Percentiles rank a stretch among this genome's conserved stretches.
Conservation (phyloP, 176 grass and related monocot species). For the Triticum turgidum region DNA sequence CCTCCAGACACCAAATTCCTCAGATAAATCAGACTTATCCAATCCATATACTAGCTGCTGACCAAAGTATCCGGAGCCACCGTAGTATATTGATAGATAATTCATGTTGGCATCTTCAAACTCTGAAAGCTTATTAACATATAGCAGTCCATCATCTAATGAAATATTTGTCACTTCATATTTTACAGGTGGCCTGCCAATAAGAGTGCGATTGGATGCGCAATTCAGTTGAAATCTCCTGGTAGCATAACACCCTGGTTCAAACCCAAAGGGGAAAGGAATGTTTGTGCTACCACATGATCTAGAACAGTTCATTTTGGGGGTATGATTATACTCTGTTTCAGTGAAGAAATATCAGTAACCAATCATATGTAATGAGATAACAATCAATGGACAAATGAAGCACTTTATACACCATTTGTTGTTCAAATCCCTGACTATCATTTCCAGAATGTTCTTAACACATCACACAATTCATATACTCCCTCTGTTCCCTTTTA, state of each 20-base stretch:
- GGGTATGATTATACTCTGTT: constrained; percentile 21
- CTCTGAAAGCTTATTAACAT: constrained; percentile 36
- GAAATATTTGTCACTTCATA: constrained; percentile 46
- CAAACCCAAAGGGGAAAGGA: constrained; percentile 44
- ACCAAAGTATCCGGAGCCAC: constrained; percentile 37
- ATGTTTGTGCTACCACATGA: constrained; percentile 43
- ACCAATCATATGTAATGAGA: background rate
- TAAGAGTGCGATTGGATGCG: constrained; percentile 17
- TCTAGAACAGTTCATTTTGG: constrained; percentile 23
- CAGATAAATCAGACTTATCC: constrained; percentile 18
- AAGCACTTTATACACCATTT: background rate
- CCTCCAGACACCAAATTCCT: constrained; percentile 30
- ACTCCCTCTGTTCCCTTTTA: no score
- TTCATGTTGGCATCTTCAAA: constrained; percentile 15
- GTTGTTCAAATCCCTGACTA: background rate
- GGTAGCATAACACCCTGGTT: constrained; percentile 31
- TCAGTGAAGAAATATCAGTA: constrained; percentile 8
- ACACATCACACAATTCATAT: background rate
- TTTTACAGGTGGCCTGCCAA: constrained; percentile 28
- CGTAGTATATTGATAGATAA: constrained; percentile 34
- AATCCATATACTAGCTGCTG: constrained; percentile 39
- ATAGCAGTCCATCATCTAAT: constrained; percentile 30
- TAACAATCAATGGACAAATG: background rate
- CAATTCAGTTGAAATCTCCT: constrained; percentile 40
- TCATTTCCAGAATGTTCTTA: background rate